These are phyloP conservation scores for Dactylellina sp. DNA, from an alignment of 2,329 filamentous ascomycete species.

Conservation along the genomic window DNA sequence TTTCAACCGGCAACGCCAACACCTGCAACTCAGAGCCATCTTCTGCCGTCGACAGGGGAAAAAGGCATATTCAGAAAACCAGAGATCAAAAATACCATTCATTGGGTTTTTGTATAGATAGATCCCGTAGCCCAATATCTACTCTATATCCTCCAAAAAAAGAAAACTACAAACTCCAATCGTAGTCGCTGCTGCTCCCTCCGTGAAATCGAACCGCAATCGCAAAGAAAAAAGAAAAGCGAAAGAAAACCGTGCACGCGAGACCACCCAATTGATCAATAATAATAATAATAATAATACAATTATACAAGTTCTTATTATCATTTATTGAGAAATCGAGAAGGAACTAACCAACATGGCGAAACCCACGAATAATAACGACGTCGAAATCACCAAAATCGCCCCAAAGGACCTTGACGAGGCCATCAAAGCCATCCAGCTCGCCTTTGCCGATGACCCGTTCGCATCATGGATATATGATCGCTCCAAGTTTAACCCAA, in stretches of 20 bases:
- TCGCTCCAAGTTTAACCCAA: slow-evolving; percentile 70
- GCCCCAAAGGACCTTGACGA: slow-evolving; percentile 67
- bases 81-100: slow-evolving; percentile 13
- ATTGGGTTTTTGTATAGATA: slow-evolving; percentile 51
- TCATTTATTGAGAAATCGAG: slow-evolving; percentile 1
- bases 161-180: slow-evolving; percentile 2
- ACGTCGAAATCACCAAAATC: slow-evolving; percentile 34
- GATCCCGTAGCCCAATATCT: slow-evolving; percentile 47
- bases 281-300: too few species aligned
- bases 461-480: slow-evolving; percentile 76
- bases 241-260: slow-evolving; percentile 4
- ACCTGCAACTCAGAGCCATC: slow-evolving; percentile 32
- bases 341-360: slow-evolving; percentile 35
- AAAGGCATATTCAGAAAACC: not conserved
- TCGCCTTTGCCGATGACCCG: slow-evolving; percentile 75
- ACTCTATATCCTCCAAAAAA: slow-evolving; percentile 18
- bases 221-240: slow-evolving; percentile 3
- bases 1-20: slow-evolving; percentile 35
- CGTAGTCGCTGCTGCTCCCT: not conserved
- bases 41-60: slow-evolving; percentile 1
- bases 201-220: slow-evolving; percentile 1
- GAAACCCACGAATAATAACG: slow-evolving; percentile 14
- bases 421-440: slow-evolving; percentile 74
- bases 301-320: not conserved
- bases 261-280: not conserved